Conservation (phyloP, 768 basidiomycete genomes). For the Collybiopsis confluens region DNA sequence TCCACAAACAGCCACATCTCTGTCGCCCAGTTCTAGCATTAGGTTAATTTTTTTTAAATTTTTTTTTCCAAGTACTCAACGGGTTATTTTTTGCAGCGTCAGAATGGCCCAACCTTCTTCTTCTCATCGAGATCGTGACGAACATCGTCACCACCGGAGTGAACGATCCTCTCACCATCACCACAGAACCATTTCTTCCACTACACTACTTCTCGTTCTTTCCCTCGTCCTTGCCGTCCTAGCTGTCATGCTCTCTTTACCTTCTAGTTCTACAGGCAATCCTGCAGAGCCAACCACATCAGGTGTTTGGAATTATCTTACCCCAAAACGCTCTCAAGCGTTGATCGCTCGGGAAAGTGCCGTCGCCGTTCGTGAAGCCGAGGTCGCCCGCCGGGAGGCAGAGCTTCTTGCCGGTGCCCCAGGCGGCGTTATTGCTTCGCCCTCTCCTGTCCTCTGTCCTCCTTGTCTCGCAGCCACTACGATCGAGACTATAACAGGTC, state of each 20-base stretch:
- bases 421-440: constrained; percentile 66
- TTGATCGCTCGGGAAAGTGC: constrained; percentile 76
- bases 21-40: constrained; percentile 67
- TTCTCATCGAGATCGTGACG: constrained; percentile 73
- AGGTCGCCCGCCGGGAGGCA: constrained; percentile 86
- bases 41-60: constrained; percentile 29
- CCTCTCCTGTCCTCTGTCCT: constrained; percentile 52
- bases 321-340: constrained; percentile 78
- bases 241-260: constrained; percentile 88
- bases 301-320: constrained; percentile 69
- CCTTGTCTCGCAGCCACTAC: constrained; percentile 51
- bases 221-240: constrained; percentile 83
- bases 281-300: constrained; percentile 36
- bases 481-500: constrained; percentile 49
- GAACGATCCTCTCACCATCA: constrained; percentile 71
- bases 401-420: constrained; percentile 80
- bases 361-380: constrained; percentile 80
- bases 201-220: constrained; percentile 80
- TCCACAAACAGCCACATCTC: constrained; percentile 56
- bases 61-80: constrained; percentile 9
- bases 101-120: constrained; percentile 89
- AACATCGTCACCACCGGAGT: constrained; percentile 52
- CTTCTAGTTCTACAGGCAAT: constrained; percentile 41
- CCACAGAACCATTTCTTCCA: constrained; percentile 84
- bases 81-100: constrained; percentile 35